phyloP scores from a whole-genome alignment of 2,329 filamentous ascomycete species.

The Lasiodiplodia sp. region DNA sequence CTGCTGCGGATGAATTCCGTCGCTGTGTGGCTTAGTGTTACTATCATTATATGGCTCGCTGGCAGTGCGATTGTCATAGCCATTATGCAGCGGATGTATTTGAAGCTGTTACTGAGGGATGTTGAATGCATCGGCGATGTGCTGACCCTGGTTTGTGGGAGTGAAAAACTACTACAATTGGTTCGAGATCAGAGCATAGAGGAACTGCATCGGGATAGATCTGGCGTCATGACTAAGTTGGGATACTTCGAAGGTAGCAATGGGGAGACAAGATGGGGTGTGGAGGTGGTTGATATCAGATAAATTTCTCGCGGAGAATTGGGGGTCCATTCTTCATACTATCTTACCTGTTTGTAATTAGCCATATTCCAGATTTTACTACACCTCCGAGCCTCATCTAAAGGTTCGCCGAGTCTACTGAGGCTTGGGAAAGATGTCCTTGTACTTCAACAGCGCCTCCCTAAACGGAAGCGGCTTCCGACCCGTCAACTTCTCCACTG shows the following conservation, averaged over 20 bases:
- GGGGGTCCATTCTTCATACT: no score
- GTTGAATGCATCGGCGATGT: neutral
- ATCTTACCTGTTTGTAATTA: no score
- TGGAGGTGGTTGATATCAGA: neutral
- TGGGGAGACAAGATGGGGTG: neutral
- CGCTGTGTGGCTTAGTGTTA: neutral
- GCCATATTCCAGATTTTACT: no score
- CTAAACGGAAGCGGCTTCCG: constrained; percentile 6
- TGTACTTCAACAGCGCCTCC: constrained; percentile 8
- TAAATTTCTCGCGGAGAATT: no score
- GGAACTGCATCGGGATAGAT: neutral
- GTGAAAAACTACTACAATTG: neutral
- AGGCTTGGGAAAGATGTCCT: neutral
- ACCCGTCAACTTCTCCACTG: constrained; percentile 12
- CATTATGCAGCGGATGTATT: neutral
- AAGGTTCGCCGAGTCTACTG: neutral
- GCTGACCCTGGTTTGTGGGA: neutral
- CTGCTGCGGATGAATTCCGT: neutral
- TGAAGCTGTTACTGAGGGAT: neutral
- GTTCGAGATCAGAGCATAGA: neutral
- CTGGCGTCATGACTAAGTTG: neutral
- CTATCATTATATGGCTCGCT: neutral
- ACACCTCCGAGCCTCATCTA: neutral
- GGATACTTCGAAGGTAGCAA: neutral
- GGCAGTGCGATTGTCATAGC: neutral